Percentiles rank a stretch among this genome's conserved stretches.
These are phyloP conservation scores for Carpinus fangiana DNA, from an alignment of 306 rosid species.

Conservation along the genomic window DNA sequence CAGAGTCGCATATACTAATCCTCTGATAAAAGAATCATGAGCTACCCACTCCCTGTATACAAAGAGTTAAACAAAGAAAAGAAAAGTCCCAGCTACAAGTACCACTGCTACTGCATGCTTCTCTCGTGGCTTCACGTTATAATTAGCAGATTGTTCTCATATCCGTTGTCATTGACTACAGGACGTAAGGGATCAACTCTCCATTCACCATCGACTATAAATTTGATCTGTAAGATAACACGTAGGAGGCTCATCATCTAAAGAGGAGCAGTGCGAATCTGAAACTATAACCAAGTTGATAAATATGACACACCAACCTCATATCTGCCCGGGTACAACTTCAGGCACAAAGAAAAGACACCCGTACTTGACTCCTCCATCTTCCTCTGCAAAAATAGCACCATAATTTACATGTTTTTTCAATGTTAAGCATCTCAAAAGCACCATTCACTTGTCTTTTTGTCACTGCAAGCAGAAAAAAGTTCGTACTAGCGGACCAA, in stretches of 20 bases:
- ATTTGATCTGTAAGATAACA: conserved; percentile 64
- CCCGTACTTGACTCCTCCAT: conserved; percentile 73
- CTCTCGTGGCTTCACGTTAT: conserved; percentile 47
- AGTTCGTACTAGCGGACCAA: not conserved
- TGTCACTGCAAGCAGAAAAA: not conserved
- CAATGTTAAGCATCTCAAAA: conserved; percentile 1
- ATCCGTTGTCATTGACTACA: conserved; percentile 49
- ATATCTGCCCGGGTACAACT: conserved; percentile 89
- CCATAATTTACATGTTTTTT: conserved; percentile 23
- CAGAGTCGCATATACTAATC: conserved; percentile 21
- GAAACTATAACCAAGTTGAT: not conserved
- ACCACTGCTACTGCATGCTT: not conserved
- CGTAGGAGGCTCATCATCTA: not conserved
- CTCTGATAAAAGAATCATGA: conserved; percentile 40
- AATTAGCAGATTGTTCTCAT: conserved; percentile 65
- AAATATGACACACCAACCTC: conserved; percentile 53
- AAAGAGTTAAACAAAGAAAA: conserved; percentile 3
- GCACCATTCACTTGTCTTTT: not conserved
- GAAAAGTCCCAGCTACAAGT: conserved; percentile 24
- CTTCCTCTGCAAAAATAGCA: conserved; percentile 60
- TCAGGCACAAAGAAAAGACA: conserved; percentile 60
- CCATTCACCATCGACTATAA: conserved; percentile 96
- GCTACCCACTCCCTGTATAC: conserved; percentile 26
- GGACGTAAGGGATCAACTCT: conserved; percentile 81
- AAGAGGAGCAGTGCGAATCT: not conserved